These are phyloP conservation scores for Trametes maxima DNA, from an alignment of 768 basidiomycete genomes.

Conservation along the genomic window DNA sequence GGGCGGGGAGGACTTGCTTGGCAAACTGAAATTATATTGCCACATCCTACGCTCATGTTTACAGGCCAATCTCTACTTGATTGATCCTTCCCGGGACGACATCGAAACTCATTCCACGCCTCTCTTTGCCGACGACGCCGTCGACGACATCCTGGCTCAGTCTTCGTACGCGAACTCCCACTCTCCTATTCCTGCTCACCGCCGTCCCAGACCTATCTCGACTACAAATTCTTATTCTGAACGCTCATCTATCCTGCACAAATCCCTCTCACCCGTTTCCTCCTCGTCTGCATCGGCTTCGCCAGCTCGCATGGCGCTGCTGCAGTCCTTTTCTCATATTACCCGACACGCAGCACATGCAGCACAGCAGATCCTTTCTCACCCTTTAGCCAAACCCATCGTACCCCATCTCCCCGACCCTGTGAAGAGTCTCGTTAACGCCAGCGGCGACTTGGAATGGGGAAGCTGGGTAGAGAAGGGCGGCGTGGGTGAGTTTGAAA, in stretches of 20 bases:
- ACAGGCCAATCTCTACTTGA: constrained; percentile 82
- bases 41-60: constrained; percentile 85
- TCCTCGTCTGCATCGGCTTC: constrained; percentile 57
- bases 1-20: constrained; percentile 88
- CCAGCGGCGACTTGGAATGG: constrained; percentile 91
- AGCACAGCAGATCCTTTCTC: constrained; percentile 92
- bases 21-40: constrained; percentile 73
- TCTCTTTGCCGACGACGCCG: constrained; percentile 82
- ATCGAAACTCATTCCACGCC: constrained; percentile 88
- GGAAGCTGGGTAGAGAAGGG: constrained; percentile 92
- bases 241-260: constrained; percentile 78
- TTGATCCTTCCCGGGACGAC: constrained; percentile 93
- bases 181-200: constrained; percentile 84
- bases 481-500: constrained; percentile 94
- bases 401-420: constrained; percentile 96
- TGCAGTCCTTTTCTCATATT: constrained; percentile 94
- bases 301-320: constrained; percentile 76
- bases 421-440: constrained; percentile 86
- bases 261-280: constrained; percentile 64
- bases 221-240: constrained; percentile 55
- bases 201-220: constrained; percentile 69
- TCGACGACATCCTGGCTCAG: constrained; percentile 83
- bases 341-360: constrained; percentile 92
- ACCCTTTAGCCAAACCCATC: constrained; percentile 94
- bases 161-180: constrained; percentile 76